phyloP scores from a whole-genome alignment of 805 yeast genomes.

The Ogataea zsoltii region DNA sequence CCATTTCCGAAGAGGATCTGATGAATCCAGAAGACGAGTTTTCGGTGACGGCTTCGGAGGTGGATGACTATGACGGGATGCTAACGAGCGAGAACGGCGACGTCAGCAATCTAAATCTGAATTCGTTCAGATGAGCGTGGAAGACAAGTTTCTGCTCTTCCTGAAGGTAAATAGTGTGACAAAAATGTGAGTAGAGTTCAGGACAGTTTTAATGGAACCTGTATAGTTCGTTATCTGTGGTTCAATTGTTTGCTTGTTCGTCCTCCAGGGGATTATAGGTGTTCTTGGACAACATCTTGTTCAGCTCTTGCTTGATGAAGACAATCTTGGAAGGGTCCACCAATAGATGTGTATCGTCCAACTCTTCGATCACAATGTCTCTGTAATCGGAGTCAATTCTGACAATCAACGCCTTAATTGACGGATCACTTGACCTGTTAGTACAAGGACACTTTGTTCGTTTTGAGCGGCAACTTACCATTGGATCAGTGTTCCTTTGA shows the following conservation, averaged over 20 bases:
- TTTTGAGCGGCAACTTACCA: conserved; percentile 31
- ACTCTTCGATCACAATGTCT: conserved; percentile 72
- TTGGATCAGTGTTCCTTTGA: conserved; percentile 53
- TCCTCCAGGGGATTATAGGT: conserved; percentile 76
- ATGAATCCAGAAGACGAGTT: conserved; percentile 15
- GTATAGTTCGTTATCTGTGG: too few relatives aligned
- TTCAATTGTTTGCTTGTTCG: conserved; percentile 7
- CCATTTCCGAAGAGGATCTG: conserved; percentile 13
- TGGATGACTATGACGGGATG: conserved; percentile 15
- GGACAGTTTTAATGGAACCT: too few relatives aligned
- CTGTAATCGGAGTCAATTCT: conserved; percentile 76
- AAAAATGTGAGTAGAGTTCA: too few relatives aligned
- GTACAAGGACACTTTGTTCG: not conserved
- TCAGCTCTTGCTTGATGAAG: conserved; percentile 74
- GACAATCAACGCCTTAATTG: conserved; percentile 82
- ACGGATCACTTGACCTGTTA: conserved; percentile 68
- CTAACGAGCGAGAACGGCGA: conserved; percentile 25
- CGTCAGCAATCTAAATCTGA: conserved; percentile 23
- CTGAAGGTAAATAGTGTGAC: not conserved
- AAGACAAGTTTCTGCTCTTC: not conserved
- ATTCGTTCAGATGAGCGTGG: conserved; percentile 11
- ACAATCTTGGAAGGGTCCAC: conserved; percentile 78
- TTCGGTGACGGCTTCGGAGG: conserved; percentile 8
- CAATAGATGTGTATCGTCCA: conserved; percentile 88
- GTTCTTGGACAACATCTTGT: conserved; percentile 73